These are phyloP conservation scores for Bolboschoenus planiculmis DNA, from an alignment of 176 grass and related monocot species.

Conservation along the genomic window DNA sequence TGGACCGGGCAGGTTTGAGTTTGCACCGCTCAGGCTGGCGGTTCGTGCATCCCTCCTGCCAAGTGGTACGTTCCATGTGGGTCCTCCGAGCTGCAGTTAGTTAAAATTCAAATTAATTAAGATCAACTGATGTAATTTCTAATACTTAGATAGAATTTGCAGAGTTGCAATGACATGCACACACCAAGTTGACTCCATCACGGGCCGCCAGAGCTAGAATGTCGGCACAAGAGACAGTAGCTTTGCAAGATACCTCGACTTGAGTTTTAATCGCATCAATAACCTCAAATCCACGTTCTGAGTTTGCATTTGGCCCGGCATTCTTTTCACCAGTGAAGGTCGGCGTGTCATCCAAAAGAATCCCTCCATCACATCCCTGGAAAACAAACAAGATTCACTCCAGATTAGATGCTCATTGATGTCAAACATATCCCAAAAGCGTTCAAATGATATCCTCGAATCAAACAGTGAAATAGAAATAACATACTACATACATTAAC, in stretches of 20 bases:
- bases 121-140: background rate
- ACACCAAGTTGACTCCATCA: slow-evolving; percentile 48
- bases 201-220: slow-evolving; percentile 57
- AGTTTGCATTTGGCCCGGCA: slow-evolving; percentile 45
- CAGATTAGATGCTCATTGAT: background rate
- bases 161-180: background rate
- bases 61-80: slow-evolving; percentile 45
- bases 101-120: background rate
- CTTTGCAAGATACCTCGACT: slow-evolving; percentile 52
- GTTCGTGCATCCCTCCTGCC: slow-evolving; percentile 41
- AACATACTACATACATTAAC: slow-evolving; percentile 24
- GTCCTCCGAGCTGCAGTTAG: slow-evolving; percentile 38
- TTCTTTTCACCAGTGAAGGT: slow-evolving; percentile 68
- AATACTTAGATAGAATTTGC: background rate
- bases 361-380: slow-evolving; percentile 71
- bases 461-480: background rate
- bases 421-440: no score
- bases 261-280: slow-evolving; percentile 54
- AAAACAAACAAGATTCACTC: background rate
- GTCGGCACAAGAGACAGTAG: slow-evolving; percentile 76
- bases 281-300: slow-evolving; percentile 53
- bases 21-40: slow-evolving; percentile 37
- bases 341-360: slow-evolving; percentile 59
- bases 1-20: slow-evolving; percentile 40
- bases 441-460: background rate